Conservation (phyloP, 345 rosid genomes). For the Boechera divaricarpa region DNA sequence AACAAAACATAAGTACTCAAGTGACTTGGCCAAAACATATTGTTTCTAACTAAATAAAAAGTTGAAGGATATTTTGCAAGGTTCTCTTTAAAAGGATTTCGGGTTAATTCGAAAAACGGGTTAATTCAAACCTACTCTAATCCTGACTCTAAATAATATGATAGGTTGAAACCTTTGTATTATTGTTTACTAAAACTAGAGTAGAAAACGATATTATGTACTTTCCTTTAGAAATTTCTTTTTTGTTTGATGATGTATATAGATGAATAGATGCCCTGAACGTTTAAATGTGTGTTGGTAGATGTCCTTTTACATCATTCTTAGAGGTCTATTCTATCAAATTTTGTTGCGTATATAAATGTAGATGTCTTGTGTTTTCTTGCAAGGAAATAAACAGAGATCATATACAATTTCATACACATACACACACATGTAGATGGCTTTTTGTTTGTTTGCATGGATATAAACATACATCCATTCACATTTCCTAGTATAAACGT, state of each 20-base stretch:
- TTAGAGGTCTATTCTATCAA: constrained; percentile 5
- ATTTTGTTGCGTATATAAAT: not conserved
- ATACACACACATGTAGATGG: not conserved
- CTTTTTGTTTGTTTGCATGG: constrained; percentile 20
- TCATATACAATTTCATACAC: not conserved
- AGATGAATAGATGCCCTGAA: not conserved
- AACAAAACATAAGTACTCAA: not conserved
- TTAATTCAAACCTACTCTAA: not conserved
- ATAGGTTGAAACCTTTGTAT: constrained; percentile 12
- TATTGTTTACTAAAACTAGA: constrained; percentile 32
- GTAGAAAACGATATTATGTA: constrained; percentile 1
- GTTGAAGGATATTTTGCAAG: not conserved
- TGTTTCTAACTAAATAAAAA: not conserved
- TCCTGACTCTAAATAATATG: not conserved
- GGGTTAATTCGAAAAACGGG: not conserved
- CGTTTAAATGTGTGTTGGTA: constrained; percentile 10
- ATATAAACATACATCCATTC: constrained; percentile 13
- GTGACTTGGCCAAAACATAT: not conserved
- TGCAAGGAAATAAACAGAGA: constrained; percentile 12
- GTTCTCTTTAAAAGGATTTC: not conserved
- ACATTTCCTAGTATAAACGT: constrained; percentile 6
- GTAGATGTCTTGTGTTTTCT: not conserved
- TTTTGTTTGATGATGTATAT: not conserved
- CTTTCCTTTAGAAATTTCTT: constrained; percentile 13
- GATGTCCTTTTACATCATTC: constrained; percentile 15